phyloP scores from a whole-genome alignment of 2,329 filamentous ascomycete genomes.

The Thielaviopsis populi region DNA sequence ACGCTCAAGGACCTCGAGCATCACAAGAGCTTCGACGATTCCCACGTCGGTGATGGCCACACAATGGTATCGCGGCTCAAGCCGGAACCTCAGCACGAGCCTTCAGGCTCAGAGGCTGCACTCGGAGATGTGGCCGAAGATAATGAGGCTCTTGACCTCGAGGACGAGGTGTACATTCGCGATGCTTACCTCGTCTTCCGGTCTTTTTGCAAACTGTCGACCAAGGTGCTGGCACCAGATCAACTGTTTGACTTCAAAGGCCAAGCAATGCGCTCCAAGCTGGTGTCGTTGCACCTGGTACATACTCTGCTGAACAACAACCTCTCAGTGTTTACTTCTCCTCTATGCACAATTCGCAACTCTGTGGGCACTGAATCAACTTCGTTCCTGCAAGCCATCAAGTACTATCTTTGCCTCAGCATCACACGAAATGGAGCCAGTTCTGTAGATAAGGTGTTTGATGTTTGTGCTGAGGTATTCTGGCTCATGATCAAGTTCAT shows the following conservation, averaged over 20 bases:
- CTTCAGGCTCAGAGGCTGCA: conserved; percentile 39
- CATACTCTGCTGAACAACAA: conserved; percentile 93
- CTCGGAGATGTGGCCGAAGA: conserved; percentile 41
- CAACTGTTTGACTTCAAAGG: conserved; percentile 86
- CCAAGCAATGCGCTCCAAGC: conserved; percentile 92
- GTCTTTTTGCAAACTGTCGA: conserved; percentile 94
- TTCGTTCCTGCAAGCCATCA: conserved; percentile 83
- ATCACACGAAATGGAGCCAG: conserved; percentile 91
- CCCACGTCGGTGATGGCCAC: conserved; percentile 48
- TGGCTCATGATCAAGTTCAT: conserved; percentile 94
- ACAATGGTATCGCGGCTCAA: conserved; percentile 52
- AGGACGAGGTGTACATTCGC: conserved; percentile 93
- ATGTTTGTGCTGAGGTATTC: conserved; percentile 93
- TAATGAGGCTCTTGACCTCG: conserved; percentile 47
- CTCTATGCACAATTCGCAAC: conserved; percentile 79
- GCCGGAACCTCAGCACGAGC: conserved; percentile 28
- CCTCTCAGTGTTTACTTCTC: conserved; percentile 77
- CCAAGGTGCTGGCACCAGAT: conserved; percentile 75
- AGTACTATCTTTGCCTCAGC: conserved; percentile 91
- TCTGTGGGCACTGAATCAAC: conserved; percentile 80
- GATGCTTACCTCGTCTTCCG: conserved; percentile 95
- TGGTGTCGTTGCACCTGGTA: conserved; percentile 88
- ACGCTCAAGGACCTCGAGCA: conserved; percentile 53
- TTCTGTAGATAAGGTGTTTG: conserved; percentile 80
- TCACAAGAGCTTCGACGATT: conserved; percentile 54